Evolutionary conservation across 345 rosid species (phyloP).

Genomic region (Acer yangbiense): DNA sequence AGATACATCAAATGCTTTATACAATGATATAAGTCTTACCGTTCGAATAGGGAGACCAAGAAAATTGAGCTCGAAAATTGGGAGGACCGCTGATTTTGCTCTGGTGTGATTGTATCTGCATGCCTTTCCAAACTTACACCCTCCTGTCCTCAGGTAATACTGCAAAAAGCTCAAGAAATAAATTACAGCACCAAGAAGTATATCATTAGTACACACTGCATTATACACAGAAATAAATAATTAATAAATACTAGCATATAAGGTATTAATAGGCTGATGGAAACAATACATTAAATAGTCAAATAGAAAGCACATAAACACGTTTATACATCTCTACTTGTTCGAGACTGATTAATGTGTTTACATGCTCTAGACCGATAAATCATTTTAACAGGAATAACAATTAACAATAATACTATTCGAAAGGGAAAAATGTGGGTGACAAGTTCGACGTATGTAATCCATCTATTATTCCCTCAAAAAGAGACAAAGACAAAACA

Average conservation of each 20-base stretch:
- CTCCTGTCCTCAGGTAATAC: slow-evolving; percentile 92
- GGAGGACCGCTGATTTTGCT: slow-evolving; percentile 34
- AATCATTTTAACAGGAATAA: not conserved
- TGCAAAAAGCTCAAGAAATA: slow-evolving; percentile 43
- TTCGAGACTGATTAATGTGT: not conserved
- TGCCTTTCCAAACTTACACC: slow-evolving; percentile 86
- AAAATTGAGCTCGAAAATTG: slow-evolving; percentile 71
- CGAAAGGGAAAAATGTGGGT: not conserved
- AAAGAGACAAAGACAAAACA: not conserved
- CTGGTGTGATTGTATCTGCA: slow-evolving; percentile 81
- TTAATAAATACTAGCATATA: not conserved
- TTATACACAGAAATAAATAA: not conserved
- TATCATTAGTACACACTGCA: slow-evolving; percentile 17
- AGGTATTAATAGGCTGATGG: not conserved
- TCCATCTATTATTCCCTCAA: not conserved
- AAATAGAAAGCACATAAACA: not conserved
- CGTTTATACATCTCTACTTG: not conserved
- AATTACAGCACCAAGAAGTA: slow-evolving; percentile 16
- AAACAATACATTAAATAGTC: not conserved
- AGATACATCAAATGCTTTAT: not conserved
- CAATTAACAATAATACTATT: not conserved
- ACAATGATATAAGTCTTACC: slow-evolving; percentile 32
- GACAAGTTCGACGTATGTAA: not conserved
- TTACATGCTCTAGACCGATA: not conserved
- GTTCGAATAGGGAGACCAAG: slow-evolving; percentile 84